Percentiles rank a stretch among this genome's conserved stretches.
These are phyloP conservation scores for Diaporthe sp. DNA, from an alignment of 2,329 filamentous ascomycete species.

Conservation along the genomic window DNA sequence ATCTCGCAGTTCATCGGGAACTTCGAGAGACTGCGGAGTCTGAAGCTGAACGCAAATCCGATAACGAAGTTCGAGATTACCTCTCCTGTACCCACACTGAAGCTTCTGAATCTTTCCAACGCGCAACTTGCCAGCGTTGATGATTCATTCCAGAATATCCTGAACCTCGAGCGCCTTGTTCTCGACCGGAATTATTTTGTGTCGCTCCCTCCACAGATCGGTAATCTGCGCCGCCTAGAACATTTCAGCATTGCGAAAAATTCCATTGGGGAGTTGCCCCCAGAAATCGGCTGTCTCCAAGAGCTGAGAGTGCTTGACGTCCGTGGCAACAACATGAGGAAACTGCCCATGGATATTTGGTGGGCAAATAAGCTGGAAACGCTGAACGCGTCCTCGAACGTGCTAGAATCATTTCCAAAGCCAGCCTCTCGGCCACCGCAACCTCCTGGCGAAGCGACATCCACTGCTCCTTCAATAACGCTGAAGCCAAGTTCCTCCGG, in stretches of 20 bases:
- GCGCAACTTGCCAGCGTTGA: conserved; percentile 93
- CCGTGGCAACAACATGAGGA: conserved; percentile 91
- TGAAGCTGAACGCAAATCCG: conserved; percentile 95
- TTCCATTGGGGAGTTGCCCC: conserved; percentile 83
- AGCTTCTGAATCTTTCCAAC: conserved; percentile 89
- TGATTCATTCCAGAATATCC: conserved; percentile 87
- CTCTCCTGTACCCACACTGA: conserved; percentile 82
- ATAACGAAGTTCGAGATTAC: conserved; percentile 93
- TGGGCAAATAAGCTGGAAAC: conserved; percentile 91
- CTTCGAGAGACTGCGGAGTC: conserved; percentile 86
- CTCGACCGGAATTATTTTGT: conserved; percentile 97
- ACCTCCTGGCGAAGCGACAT: conserved; percentile 64
- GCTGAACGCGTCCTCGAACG: conserved; percentile 95
- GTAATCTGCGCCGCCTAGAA: conserved; percentile 85
- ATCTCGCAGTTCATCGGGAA: conserved; percentile 90
- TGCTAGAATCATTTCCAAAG: conserved; percentile 91
- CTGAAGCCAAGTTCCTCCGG: conserved; percentile 54
- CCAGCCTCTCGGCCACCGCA: conserved; percentile 79
- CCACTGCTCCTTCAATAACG: conserved; percentile 45
- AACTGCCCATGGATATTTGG: conserved; percentile 95
- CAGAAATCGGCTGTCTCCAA: conserved; percentile 87
- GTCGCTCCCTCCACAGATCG: conserved; percentile 87
- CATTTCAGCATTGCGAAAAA: conserved; percentile 96
- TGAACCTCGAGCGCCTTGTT: conserved; percentile 87
- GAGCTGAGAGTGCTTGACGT: conserved; percentile 90